Evolutionary conservation across 1,284 basidiomycete species (phyloP).

Genomic region (Heterobasidion parviporum): DNA sequence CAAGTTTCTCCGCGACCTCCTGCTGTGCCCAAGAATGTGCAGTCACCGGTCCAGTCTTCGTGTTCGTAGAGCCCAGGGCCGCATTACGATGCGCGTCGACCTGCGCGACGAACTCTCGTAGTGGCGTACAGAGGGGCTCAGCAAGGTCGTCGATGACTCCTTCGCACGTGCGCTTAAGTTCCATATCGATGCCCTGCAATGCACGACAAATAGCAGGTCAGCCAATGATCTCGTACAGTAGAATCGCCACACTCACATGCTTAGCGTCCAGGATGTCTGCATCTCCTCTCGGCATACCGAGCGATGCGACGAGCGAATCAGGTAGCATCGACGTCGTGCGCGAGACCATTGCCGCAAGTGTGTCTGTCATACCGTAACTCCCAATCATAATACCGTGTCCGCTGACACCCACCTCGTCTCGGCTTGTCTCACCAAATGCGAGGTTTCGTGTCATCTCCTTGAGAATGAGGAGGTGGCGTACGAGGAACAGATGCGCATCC

Average conservation of each 20-base stretch:
- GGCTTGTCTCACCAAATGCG: constrained; percentile 45
- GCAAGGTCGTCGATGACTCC: constrained; percentile 69
- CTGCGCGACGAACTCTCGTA: constrained; percentile 53
- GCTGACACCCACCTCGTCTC: constrained; percentile 7
- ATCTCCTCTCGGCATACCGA: constrained; percentile 55
- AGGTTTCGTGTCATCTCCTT: constrained; percentile 82
- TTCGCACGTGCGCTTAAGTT: constrained; percentile 78
- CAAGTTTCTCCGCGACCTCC: constrained; percentile 38
- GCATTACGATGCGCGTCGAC: constrained; percentile 26
- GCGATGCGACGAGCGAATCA: constrained; percentile 54
- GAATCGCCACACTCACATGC: constrained; percentile 37
- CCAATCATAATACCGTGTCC: constrained; percentile 18
- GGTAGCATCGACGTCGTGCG: constrained; percentile 68
- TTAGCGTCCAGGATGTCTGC: constrained; percentile 50
- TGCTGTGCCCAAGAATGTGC: constrained; percentile 35
- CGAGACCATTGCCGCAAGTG: constrained; percentile 65
- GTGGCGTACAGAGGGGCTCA: constrained; percentile 37
- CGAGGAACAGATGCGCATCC: constrained; percentile 78
- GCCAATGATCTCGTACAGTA: not conserved
- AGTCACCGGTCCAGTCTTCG: constrained; percentile 5
- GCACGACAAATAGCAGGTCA: not conserved
- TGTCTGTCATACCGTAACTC: constrained; percentile 36
- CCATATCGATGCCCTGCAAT: constrained; percentile 71
- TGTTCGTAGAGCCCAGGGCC: constrained; percentile 11
- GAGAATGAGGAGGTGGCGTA: constrained; percentile 83